These are phyloP conservation scores for Auriscalpium microsporum DNA, from an alignment of 768 basidiomycete genomes.

Conservation along the genomic window DNA sequence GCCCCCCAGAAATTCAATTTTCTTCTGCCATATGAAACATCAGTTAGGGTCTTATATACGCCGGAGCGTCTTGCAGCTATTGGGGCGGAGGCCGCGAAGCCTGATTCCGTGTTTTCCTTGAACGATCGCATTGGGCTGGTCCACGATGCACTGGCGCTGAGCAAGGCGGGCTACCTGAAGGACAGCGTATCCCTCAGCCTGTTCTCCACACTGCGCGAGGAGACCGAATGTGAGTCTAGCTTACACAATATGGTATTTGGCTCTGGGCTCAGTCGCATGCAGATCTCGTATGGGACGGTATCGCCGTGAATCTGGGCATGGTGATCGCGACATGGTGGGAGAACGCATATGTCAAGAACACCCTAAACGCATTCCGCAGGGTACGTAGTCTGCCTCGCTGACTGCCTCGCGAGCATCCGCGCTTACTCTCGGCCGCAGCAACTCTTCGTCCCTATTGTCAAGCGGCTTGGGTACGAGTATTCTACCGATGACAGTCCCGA, in stretches of 20 bases:
- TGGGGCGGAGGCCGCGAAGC: conserved; percentile 65
- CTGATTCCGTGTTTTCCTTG: conserved; percentile 57
- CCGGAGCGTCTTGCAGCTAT: conserved; percentile 72
- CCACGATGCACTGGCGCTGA: conserved; percentile 71
- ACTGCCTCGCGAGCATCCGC: neutral
- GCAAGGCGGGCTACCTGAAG: conserved; percentile 70
- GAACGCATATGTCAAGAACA: conserved; percentile 41
- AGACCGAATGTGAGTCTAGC: conserved; percentile 59
- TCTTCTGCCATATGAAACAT: neutral
- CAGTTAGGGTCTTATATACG: conserved; percentile 82
- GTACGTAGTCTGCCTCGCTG: conserved; percentile 23
- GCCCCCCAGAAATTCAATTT: neutral
- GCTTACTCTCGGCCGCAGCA: conserved; percentile 26
- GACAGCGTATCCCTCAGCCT: conserved; percentile 73
- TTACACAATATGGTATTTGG: neutral
- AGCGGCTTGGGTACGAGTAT: conserved; percentile 74
- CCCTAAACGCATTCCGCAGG: conserved; percentile 51
- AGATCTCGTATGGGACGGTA: conserved; percentile 80
- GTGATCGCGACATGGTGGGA: conserved; percentile 81
- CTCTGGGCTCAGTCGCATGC: neutral
- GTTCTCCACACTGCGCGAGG: conserved; percentile 57
- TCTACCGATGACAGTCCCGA: conserved; percentile 56
- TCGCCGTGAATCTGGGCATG: conserved; percentile 44
- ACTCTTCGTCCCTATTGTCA: conserved; percentile 67
- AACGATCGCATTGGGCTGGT: conserved; percentile 91